phyloP scores from a whole-genome alignment of 495 filamentous ascomycete genomes.

The Penicillium tannophilum region DNA sequence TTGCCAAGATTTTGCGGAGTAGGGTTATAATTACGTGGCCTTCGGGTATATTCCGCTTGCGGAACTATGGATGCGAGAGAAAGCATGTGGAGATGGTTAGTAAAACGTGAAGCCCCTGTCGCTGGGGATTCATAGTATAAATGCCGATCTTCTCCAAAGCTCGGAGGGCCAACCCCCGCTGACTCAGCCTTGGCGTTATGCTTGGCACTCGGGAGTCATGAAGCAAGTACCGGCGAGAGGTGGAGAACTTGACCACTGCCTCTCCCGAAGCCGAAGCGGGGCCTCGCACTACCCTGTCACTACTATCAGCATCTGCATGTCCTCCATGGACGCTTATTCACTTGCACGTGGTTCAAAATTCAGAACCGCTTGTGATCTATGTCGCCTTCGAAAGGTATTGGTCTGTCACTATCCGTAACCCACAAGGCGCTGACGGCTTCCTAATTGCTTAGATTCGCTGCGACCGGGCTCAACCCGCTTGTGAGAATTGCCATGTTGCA shows the following conservation, averaged over 20 bases:
- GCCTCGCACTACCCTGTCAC: too few relatives aligned
- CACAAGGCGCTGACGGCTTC: background rate
- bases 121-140: background rate
- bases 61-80: too few relatives aligned
- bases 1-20: too few relatives aligned
- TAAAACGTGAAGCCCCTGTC: background rate
- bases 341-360: slow-evolving; percentile 16
- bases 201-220: background rate
- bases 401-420: background rate
- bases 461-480: slow-evolving; percentile 29
- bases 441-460: slow-evolving; percentile 29
- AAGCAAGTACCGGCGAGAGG: background rate
- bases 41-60: too few relatives aligned
- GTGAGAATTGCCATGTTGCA: slow-evolving; percentile 31
- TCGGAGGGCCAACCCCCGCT: background rate
- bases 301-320: background rate
- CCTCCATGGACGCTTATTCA: background rate
- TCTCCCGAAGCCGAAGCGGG: background rate
- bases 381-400: slow-evolving; percentile 26
- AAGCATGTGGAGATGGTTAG: background rate
- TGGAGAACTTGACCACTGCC: background rate
- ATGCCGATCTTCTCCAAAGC: background rate
- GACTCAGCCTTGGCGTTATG: background rate
- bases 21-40: too few relatives aligned
- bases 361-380: slow-evolving; percentile 32